These are phyloP conservation scores for Exsudoporus frostii DNA, from an alignment of 768 basidiomycete species.

Conservation along the genomic window DNA sequence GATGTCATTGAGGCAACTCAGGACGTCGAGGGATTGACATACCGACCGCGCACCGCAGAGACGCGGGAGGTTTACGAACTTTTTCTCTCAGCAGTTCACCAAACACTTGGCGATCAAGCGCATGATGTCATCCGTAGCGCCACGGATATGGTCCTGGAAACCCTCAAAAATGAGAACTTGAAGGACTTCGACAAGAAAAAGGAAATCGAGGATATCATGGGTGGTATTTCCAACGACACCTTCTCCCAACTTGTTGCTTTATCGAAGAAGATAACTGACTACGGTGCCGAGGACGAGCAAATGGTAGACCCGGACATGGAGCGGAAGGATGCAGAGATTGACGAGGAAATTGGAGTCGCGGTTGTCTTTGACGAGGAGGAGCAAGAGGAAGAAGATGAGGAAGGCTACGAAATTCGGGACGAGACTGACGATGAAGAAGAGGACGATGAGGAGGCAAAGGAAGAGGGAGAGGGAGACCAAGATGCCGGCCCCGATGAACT, in stretches of 20 bases:
- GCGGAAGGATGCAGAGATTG: slow-evolving; percentile 83
- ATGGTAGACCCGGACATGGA: slow-evolving; percentile 79
- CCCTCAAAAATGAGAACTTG: slow-evolving; percentile 80
- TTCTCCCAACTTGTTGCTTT: slow-evolving; percentile 83
- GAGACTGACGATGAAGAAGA: slow-evolving; percentile 78
- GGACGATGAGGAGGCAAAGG: slow-evolving; percentile 41
- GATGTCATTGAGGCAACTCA: slow-evolving; percentile 95
- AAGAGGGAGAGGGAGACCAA: slow-evolving; percentile 44
- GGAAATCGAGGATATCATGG: slow-evolving; percentile 79
- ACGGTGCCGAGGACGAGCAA: slow-evolving; percentile 80
- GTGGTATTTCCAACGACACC: slow-evolving; percentile 59
- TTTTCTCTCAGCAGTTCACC: slow-evolving; percentile 80
- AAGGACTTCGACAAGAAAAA: slow-evolving; percentile 98
- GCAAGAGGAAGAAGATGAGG: slow-evolving; percentile 89
- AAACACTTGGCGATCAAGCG: slow-evolving; percentile 86
- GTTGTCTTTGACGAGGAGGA: slow-evolving; percentile 98
- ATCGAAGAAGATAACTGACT: slow-evolving; percentile 96
- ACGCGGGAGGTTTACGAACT: slow-evolving; percentile 94
- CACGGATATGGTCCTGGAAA: slow-evolving; percentile 87
- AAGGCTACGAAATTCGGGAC: slow-evolving; percentile 81
- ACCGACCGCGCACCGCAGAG: slow-evolving; percentile 91
- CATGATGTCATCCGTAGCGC: slow-evolving; percentile 95
- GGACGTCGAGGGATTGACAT: slow-evolving; percentile 88
- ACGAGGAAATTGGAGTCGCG: slow-evolving; percentile 95
- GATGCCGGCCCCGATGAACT: slow-evolving; percentile 63